Evolutionary conservation across 2,329 filamentous ascomycete genomes (phyloP).

Genomic region (Alternaria triticina): DNA sequence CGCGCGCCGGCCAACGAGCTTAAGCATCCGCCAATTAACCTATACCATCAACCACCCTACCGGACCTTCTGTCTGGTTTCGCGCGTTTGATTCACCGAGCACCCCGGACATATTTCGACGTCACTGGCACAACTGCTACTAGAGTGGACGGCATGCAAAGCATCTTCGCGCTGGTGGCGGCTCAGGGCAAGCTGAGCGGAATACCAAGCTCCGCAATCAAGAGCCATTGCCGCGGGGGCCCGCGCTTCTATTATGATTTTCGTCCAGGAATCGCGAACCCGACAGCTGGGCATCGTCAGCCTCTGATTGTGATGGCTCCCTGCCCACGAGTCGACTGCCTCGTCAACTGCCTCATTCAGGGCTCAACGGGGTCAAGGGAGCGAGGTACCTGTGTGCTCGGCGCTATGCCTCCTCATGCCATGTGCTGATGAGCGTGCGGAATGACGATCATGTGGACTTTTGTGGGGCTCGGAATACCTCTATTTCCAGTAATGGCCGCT

Average conservation of each 20-base stretch:
- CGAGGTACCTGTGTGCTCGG: neutral
- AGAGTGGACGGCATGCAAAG: conserved; percentile 7
- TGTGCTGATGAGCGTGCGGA: neutral
- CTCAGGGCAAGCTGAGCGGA: conserved; percentile 24
- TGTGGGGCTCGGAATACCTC: conserved; percentile 1
- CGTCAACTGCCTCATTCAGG: conserved; percentile 12
- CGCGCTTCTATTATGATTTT: conserved; percentile 36
- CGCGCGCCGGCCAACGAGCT: conserved; percentile 29
- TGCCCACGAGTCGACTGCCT: conserved; percentile 28
- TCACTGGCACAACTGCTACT: conserved; percentile 2
- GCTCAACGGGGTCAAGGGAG: conserved; percentile 8
- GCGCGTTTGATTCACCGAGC: conserved; percentile 5
- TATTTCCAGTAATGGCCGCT: conserved; percentile 5
- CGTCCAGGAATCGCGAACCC: conserved; percentile 34
- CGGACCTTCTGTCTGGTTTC: conserved; percentile 22
- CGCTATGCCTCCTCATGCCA: neutral
- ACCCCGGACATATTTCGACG: conserved; percentile 6
- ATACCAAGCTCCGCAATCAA: conserved; percentile 7
- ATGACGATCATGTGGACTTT: conserved; percentile 1
- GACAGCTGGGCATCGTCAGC: conserved; percentile 33
- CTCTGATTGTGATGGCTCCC: conserved; percentile 39
- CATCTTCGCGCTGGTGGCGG: conserved; percentile 26
- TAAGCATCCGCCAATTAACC: conserved; percentile 21
- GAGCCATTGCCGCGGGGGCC: conserved; percentile 18
- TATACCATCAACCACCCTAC: conserved; percentile 30